Evolutionary conservation across 2,329 filamentous ascomycete genomes (phyloP), one percentile per base, ranked within the genome.

Genomic region (Talaromyces sp.): DNA sequence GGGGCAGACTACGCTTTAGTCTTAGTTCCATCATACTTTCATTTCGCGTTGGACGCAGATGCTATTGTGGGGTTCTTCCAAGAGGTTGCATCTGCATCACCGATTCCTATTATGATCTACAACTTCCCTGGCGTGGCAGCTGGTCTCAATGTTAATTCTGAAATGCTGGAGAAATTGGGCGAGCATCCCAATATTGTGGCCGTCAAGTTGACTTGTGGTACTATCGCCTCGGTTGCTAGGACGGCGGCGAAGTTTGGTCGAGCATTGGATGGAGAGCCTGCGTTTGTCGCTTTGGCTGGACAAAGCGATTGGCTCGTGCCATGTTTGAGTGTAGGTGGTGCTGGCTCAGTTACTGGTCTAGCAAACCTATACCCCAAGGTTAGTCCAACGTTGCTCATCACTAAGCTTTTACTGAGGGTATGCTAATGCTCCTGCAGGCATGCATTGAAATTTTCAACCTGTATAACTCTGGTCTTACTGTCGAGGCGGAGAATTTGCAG

Each of bases 1-100:
- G 89, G 88, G 50, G 88, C 86, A 56, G 86, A 90, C 72, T 89
- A 86, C 65, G 87, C 86, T 9, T 79, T 92, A 45, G 82, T 91
- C 13, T 78, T 92, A 40, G 86, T 88, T 14, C 88, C 88, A 5
- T 83, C 82, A 32, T 91, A 90, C 74, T 91, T 90, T 73, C 82
- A 84, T 41, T 71, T 82, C n/a, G 76, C 89, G 24, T 86, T 89
- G 70, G 82, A 81, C 19, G 78, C 82, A 8, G 77, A 80, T 3
- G 82, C 80, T 1, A 75, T 85, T 50, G 65, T 83, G 42, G 77
- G 81, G 20, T 90, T 84, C 73, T 91, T 89, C 76, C 75, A 74
- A 35, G 77, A 82, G 32, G 83, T 86, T 1, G 86, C 85, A 2
- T 75, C 78, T 35, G 76, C 75, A 3, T 81, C 77, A 36, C 77